phyloP scores from a whole-genome alignment of 1,284 basidiomycete genomes.

The Phlebopus sp. region DNA sequence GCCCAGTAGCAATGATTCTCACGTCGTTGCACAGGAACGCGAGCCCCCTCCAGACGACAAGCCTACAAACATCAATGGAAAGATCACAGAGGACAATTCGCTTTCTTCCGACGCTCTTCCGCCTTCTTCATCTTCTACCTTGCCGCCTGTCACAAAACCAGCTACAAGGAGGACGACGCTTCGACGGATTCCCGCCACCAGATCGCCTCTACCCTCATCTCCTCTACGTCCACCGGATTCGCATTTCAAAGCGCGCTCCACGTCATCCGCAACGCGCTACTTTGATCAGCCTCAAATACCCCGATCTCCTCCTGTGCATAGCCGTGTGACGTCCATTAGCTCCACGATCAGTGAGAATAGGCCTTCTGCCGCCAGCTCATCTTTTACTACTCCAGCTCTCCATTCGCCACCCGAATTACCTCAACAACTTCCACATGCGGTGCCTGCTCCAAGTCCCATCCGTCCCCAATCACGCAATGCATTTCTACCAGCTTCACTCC shows the following conservation, averaged over 20 bases:
- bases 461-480: slow-evolving; percentile 1
- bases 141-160: slow-evolving; percentile 17
- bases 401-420: neutral
- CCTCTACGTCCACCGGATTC: slow-evolving; percentile 38
- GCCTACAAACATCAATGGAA: slow-evolving; percentile 10
- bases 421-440: neutral
- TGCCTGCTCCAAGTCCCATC: neutral
- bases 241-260: slow-evolving; percentile 19
- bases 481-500: slow-evolving; percentile 3
- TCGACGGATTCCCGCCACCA: slow-evolving; percentile 47
- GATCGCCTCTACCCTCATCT: slow-evolving; percentile 38
- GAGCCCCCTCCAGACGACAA: neutral
- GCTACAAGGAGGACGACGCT: slow-evolving; percentile 50
- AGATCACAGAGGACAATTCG: slow-evolving; percentile 7
- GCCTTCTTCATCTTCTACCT: slow-evolving; percentile 13
- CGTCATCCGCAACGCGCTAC: slow-evolving; percentile 19
- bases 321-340: slow-evolving; percentile 24
- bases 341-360: slow-evolving; percentile 17
- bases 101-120: slow-evolving; percentile 15
- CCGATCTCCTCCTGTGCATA: slow-evolving; percentile 19
- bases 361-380: slow-evolving; percentile 5
- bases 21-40: neutral
- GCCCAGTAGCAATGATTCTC: neutral
- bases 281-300: slow-evolving; percentile 13
- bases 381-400: neutral